Base-by-base conservation (phyloP, 139 green algal species). In the Chlorella sorokiniana region DNA sequence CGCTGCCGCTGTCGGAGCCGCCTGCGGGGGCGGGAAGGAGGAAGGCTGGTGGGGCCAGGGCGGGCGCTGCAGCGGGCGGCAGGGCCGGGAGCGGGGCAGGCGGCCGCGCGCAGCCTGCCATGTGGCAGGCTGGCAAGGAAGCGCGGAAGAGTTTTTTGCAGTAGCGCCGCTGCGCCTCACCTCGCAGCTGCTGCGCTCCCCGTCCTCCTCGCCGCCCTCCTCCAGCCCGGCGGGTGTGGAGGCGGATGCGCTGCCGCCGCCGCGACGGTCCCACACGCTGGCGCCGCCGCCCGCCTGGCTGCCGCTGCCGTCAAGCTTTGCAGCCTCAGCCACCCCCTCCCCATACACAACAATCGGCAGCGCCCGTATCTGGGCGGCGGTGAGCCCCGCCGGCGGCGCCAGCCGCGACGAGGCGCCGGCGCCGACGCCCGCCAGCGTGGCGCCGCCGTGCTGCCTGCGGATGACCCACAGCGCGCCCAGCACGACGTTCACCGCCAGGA, bases 401-500 rank as follows among this genome's bases (percentile, higher is more conserved):
- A 37, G 45, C 40, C 51, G 35, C 18, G 44, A 56, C 10, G 56
- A 33, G 10, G 41, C 61, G 45, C 9, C 52, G 73, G 42, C 67
- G 16, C 33, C 23, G 41, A 38, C 35, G 31, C 27, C 41, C 20
- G 44, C 31, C 42, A 69, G 14, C 27, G 44, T 81, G 11, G 48
- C 48, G 48, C 59, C 79, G 14, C 90, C 70, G 83, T 87, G 88
- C 44, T 88, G 78, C 35, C 78, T 80, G 81, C 89, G 91, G 61
- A 88, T 86, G 35, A 91, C 81, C 70, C 91, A 94, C 56, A 95
- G 94, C 18, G 89, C 92, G 35, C 87, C 86, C 63, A 94, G 75
- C 61, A 96, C 87, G 7, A 95, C 79, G 0, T 84, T 86, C 38
- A 96, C 81, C 16, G 88, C 87, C 79, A 96, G 69, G 61, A 95